Percentiles rank a stretch among this genome's conserved stretches.
Conservation (phyloP, 176 grass and related monocot genomes). For the Oryza glumipatula region DNA sequence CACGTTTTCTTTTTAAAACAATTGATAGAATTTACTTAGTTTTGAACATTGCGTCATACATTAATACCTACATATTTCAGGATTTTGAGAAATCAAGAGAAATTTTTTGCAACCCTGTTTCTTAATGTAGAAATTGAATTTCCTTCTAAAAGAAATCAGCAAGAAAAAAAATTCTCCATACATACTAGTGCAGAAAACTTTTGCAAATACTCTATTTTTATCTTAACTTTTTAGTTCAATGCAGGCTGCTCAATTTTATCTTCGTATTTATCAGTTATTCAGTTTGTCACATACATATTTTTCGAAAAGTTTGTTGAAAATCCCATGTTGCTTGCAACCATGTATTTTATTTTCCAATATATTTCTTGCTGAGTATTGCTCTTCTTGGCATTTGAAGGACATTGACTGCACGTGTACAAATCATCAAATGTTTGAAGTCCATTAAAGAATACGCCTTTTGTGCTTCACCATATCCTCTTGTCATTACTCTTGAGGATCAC, state of each 20-base stretch:
- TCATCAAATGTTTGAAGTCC: constrained; percentile 81
- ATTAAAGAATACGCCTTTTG: constrained; percentile 83
- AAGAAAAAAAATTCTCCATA: not conserved
- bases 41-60: not conserved
- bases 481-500: constrained; percentile 97
- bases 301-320: not conserved
- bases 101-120: not conserved
- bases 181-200: not conserved
- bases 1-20: not conserved
- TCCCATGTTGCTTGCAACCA: not conserved
- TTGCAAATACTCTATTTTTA: not conserved
- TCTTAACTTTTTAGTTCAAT: not conserved
- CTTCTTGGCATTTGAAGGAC: constrained; percentile 62
- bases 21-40: not conserved
- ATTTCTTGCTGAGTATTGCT: constrained; percentile 12
- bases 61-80: constrained; percentile 9
- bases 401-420: constrained; percentile 74
- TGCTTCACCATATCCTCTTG: constrained; percentile 76
- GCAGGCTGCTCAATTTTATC: not conserved
- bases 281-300: not conserved
- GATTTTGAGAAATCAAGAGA: not conserved
- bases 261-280: not conserved
- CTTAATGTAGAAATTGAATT: not conserved
- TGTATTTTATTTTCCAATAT: constrained; percentile 9
- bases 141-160: not conserved